Conservation (phyloP, 371 early-diverging fungal genomes). For the Chytridiales sp. region DNA sequence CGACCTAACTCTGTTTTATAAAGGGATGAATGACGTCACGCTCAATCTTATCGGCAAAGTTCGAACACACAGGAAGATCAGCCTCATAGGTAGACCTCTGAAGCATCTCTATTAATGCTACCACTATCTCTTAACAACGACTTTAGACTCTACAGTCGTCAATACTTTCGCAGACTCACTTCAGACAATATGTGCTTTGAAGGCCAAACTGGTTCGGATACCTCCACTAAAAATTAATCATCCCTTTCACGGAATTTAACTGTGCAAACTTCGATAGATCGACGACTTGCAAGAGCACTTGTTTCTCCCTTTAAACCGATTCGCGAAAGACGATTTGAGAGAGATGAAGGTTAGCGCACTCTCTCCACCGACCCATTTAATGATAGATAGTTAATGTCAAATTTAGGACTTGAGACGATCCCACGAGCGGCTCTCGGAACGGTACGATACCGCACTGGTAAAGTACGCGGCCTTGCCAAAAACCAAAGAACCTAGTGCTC, state of each 20-base stretch:
- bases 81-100: conserved; percentile 35
- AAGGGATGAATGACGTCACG: conserved; percentile 20
- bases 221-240: neutral
- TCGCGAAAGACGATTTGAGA: conserved; percentile 62
- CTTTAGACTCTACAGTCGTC: conserved; percentile 37
- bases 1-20: no score
- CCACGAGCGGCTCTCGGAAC: conserved; percentile 60
- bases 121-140: conserved; percentile 30
- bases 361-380: neutral
- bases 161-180: conserved; percentile 53
- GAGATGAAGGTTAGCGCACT: conserved; percentile 45
- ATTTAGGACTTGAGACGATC: conserved; percentile 53
- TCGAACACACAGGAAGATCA: conserved; percentile 25
- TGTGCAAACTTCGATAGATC: conserved; percentile 22
- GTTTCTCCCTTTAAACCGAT: conserved; percentile 60
- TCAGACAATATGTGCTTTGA: conserved; percentile 55
- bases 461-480: conserved; percentile 61
- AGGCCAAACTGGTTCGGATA: conserved; percentile 52
- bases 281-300: conserved; percentile 61
- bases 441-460: conserved; percentile 62
- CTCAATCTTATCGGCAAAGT: conserved; percentile 15
- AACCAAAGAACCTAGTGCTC: conserved; percentile 64
- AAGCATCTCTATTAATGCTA: no score
- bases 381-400: neutral
- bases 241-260: neutral